Evolutionary conservation across 2,329 filamentous ascomycete genomes (phyloP), one percentile per base, ranked within the genome.

Genomic region (Cordyceps cateniannulata): DNA sequence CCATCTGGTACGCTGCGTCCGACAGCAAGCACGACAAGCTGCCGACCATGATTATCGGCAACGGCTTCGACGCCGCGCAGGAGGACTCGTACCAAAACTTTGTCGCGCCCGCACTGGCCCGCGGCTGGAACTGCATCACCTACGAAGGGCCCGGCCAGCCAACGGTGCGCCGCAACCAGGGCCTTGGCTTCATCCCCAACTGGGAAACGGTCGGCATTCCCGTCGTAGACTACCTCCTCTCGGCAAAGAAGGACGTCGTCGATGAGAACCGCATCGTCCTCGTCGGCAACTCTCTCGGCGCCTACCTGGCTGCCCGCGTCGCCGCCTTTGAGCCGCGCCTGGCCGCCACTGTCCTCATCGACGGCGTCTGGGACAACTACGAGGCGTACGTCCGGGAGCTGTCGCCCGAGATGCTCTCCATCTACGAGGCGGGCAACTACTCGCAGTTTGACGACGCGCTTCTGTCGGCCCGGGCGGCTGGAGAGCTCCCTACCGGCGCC

Each of bases 81-180:
- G 78, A 80, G 59, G 77, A 80, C 14, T 68, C 73, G 20, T 75
- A 74, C 59, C 77, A 79, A 56, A 51, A 66, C 3, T 66, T 72
- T 27, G 76, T 70, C 12, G 65, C 66, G 14, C 63, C 72, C 0
- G 72, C 71, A 0, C 62, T 78, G 1, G 69, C 71, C 20, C 71
- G 77, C 1, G 77, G 77, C 18, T 76, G 68, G 62, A 77, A 79
- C 53, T 69, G 71, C 51, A 70, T 79, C 10, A 75, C 73, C 0
- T 81, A 75, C 58, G 78, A 81, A 60, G 79, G 78, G 0, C 78
- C 77, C 0, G 78, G 77, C 0, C 78, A 80, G 63, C 71, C 73
- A 1, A 73, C 69, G 1, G 73, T 77, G 2, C 71, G 73, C 9
- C 73, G 78, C 1, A 60, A 75, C 0, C 75, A 80, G 55, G 66